Evolutionary conservation across 805 yeast species (phyloP).

Genomic region (Kuraishia hungarica): DNA sequence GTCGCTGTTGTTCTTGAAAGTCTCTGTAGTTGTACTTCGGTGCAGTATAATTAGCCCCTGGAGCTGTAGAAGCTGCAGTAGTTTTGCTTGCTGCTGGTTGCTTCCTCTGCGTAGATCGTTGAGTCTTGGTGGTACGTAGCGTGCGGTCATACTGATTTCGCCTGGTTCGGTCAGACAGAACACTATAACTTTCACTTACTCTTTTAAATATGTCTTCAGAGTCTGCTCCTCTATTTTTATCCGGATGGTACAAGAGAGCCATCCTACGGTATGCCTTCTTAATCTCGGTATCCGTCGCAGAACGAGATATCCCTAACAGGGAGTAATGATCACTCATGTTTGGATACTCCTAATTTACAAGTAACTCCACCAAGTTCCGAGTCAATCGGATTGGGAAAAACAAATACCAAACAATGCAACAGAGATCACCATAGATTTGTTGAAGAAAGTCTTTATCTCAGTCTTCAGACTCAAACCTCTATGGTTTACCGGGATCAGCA

Average conservation of each 20-base stretch:
- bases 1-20: neutral
- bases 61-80: neutral
- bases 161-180: slow-evolving; percentile 57
- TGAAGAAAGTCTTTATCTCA: too few species aligned
- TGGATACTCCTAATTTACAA: neutral
- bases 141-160: slow-evolving; percentile 53
- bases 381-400: too few species aligned
- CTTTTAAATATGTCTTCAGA: slow-evolving; percentile 84
- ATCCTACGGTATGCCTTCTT: slow-evolving; percentile 74
- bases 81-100: neutral
- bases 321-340: slow-evolving; percentile 59
- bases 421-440: neutral
- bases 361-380: too few species aligned
- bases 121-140: slow-evolving; percentile 3
- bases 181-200: slow-evolving; percentile 89
- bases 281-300: slow-evolving; percentile 65
- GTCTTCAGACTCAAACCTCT: too few species aligned
- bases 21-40: neutral
- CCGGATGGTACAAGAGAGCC: slow-evolving; percentile 85
- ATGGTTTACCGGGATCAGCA: too few species aligned
- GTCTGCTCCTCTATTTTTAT: slow-evolving; percentile 68
- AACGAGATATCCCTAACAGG: slow-evolving; percentile 54
- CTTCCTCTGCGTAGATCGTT: neutral
- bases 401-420: too few species aligned
- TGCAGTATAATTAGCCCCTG: neutral